These are phyloP conservation scores for Zoysia matrella DNA, from an alignment of 202 grass and related monocot genomes.

Conservation along the genomic window DNA sequence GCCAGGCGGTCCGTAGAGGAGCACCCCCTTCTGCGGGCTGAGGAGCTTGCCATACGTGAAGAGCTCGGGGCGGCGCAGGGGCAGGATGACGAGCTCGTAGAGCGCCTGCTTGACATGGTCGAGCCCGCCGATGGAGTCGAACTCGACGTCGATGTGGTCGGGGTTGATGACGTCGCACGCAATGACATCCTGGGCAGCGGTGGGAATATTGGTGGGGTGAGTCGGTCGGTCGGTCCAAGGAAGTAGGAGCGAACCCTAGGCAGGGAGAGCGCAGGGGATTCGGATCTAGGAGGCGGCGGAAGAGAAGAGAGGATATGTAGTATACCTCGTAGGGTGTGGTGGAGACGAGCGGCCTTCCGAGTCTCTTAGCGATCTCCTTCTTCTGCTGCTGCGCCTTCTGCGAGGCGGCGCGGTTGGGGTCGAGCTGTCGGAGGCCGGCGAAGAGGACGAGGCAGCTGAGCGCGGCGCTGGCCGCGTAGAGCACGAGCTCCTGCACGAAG, in stretches of 20 bases:
- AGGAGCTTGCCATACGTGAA: constrained; percentile 86
- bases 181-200: constrained; percentile 72
- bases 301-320: not conserved
- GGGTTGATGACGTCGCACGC: constrained; percentile 97
- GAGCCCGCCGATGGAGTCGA: constrained; percentile 85
- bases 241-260: no score
- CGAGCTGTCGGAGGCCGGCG: constrained; percentile 88
- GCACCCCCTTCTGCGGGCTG: constrained; percentile 85
- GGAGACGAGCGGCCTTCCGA: constrained; percentile 83
- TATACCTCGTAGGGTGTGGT: constrained; percentile 93
- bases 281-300: no score
- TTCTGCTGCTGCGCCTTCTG: constrained; percentile 95
- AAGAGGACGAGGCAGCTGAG: constrained; percentile 98
- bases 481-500: constrained; percentile 86
- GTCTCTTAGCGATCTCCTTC: constrained; percentile 99
- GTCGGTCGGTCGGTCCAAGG: no score
- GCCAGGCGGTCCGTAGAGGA: constrained; percentile 80
- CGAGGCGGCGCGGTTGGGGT: constrained; percentile 84
- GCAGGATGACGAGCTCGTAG: constrained; percentile 93
- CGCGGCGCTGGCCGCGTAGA: constrained; percentile 96
- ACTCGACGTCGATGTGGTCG: constrained; percentile 88
- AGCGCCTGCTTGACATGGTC: constrained; percentile 84
- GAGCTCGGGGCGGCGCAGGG: constrained; percentile 78
- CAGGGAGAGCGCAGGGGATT: no score
- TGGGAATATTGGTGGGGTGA: not conserved